Percentiles rank a stretch among this genome's conserved stretches.
Evolutionary conservation across 2,329 filamentous ascomycete species (phyloP).

Genomic region (Xylaria polymorpha): DNA sequence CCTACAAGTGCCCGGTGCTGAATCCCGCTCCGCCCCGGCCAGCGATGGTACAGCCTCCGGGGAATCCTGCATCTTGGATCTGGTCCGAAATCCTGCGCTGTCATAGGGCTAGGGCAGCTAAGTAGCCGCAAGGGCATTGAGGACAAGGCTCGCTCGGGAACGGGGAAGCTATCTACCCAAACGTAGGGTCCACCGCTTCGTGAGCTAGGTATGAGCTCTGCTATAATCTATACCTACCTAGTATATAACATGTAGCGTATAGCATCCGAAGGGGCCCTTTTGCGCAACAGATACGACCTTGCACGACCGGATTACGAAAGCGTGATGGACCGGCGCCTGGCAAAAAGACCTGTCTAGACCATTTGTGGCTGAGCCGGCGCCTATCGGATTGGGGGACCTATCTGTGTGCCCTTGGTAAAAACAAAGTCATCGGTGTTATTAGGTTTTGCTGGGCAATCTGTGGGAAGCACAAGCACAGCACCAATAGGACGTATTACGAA

Average conservation of each 20-base stretch:
- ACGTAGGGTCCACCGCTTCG: conserved; percentile 14
- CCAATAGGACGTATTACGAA: conserved; percentile 45
- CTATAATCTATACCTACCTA: not conserved
- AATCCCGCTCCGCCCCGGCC: conserved; percentile 45
- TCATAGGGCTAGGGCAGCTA: conserved; percentile 35
- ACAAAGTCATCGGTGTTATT: conserved; percentile 30
- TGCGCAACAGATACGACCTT: conserved; percentile 27
- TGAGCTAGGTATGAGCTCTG: not conserved
- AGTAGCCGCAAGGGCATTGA: conserved; percentile 27
- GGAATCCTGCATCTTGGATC: conserved; percentile 39
- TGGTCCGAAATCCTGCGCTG: conserved; percentile 29
- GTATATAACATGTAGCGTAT: conserved; percentile 6
- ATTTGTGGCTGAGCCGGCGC: conserved; percentile 49
- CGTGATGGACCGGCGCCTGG: conserved; percentile 39
- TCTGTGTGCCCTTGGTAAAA: conserved; percentile 33
- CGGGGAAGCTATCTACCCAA: conserved; percentile 1
- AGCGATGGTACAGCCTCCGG: conserved; percentile 36
- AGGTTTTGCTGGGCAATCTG: conserved; percentile 32
- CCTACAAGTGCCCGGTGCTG: conserved; percentile 22
- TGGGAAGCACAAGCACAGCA: conserved; percentile 33
- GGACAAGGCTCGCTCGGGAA: conserved; percentile 32
- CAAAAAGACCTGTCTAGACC: conserved; percentile 48
- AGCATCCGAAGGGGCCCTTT: conserved; percentile 17
- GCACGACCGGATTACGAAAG: conserved; percentile 34
- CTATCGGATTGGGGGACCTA: conserved; percentile 35